Percentiles rank a stretch among this genome's conserved stretches.
phyloP scores from a whole-genome alignment of 352 stramenopile genomes.

The Thalassiosira pacifica region DNA sequence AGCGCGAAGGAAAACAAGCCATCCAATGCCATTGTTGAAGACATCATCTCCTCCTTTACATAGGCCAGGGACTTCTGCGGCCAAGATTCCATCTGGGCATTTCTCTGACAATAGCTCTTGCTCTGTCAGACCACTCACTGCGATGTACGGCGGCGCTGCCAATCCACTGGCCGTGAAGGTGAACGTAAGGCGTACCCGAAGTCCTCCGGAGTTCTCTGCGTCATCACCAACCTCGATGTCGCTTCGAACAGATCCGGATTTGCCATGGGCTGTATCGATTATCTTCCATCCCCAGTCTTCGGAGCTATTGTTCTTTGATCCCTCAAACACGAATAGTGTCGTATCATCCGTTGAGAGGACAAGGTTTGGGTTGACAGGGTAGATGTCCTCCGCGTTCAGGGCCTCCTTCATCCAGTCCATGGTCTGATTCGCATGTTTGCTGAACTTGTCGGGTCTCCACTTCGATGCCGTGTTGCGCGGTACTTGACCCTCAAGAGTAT shows the following conservation, averaged over 20 bases:
- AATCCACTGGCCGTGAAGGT: conserved; percentile 22
- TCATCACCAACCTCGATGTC: conserved; percentile 31
- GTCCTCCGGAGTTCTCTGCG: conserved; percentile 4
- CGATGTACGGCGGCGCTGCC: conserved; percentile 19
- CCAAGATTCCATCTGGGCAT: conserved; percentile 25
- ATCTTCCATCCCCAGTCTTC: conserved; percentile 40
- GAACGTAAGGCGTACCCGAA: conserved; percentile 15
- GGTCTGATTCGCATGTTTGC: background rate
- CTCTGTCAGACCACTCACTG: conserved; percentile 30
- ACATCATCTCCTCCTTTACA: conserved; percentile 39
- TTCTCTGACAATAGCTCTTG: background rate
- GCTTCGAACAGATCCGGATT: conserved; percentile 12
- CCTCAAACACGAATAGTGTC: conserved; percentile 34
- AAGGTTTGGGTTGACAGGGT: conserved; percentile 32
- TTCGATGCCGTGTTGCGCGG: background rate
- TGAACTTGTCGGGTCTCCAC: background rate
- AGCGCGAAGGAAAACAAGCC: conserved; percentile 25
- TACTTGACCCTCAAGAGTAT: conserved; percentile 11
- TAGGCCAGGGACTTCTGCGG: background rate
- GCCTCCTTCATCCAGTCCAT: conserved; percentile 28
- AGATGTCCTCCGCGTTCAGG: conserved; percentile 1
- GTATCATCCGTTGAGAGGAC: conserved; percentile 40
- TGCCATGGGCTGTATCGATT: background rate
- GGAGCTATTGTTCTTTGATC: background rate
- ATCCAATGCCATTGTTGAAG: conserved; percentile 8